Evolutionary conservation across 768 basidiomycete species (phyloP).

Genomic region (Hypholoma fasciculare): DNA sequence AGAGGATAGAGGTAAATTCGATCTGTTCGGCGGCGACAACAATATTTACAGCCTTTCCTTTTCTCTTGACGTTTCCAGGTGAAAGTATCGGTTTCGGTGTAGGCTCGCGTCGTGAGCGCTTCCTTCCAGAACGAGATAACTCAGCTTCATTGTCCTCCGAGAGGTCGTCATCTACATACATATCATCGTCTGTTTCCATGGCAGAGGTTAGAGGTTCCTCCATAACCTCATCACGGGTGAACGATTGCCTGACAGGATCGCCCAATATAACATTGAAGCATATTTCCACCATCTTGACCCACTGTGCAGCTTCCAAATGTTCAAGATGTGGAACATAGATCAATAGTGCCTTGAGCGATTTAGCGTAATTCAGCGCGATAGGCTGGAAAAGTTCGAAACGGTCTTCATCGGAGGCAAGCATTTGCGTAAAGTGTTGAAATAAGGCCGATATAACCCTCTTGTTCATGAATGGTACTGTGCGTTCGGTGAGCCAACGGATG

Average conservation of each 20-base stretch:
- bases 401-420: slow-evolving; percentile 50
- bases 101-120: slow-evolving; percentile 33
- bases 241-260: slow-evolving; percentile 42
- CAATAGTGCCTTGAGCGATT: slow-evolving; percentile 68
- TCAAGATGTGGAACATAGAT: slow-evolving; percentile 77
- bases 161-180: slow-evolving; percentile 30
- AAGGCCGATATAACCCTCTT: slow-evolving; percentile 55
- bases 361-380: slow-evolving; percentile 79
- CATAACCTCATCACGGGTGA: slow-evolving; percentile 33
- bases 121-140: slow-evolving; percentile 32
- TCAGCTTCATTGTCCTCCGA: slow-evolving; percentile 30
- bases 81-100: slow-evolving; percentile 19
- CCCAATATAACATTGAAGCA: slow-evolving; percentile 79
- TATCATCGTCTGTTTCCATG: slow-evolving; percentile 33
- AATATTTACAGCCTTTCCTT: slow-evolving; percentile 17
- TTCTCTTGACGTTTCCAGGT: slow-evolving; percentile 23
- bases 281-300: slow-evolving; percentile 69
- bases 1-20: slow-evolving; percentile 68
- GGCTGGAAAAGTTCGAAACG: slow-evolving; percentile 47
- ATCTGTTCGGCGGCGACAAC: slow-evolving; percentile 58
- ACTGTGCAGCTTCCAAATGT: slow-evolving; percentile 59
- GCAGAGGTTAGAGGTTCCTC: slow-evolving; percentile 16
- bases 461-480: slow-evolving; percentile 55
- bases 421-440: slow-evolving; percentile 63
- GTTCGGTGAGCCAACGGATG: slow-evolving; percentile 75